These are phyloP conservation scores for Hanseniaspora occidentalis DNA, from an alignment of 805 yeast species.

Conservation along the genomic window DNA sequence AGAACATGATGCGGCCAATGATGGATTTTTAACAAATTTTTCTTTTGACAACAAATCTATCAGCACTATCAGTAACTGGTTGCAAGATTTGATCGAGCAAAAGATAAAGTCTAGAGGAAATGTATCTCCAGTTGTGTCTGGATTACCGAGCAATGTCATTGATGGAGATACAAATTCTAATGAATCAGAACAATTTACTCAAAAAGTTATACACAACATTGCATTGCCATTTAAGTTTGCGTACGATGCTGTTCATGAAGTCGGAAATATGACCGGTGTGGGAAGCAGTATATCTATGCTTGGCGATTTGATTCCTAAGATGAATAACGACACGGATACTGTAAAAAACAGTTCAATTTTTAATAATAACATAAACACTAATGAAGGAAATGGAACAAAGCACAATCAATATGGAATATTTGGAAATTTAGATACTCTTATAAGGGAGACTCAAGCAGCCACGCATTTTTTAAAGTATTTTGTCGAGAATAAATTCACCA, in stretches of 20 bases:
- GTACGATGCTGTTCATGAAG: conserved; percentile 24
- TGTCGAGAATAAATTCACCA: not conserved
- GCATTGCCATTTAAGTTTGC: conserved; percentile 22
- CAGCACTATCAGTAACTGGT: conserved; percentile 21
- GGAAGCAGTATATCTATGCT: conserved; percentile 20
- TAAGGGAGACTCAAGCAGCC: not conserved
- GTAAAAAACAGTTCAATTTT: not conserved
- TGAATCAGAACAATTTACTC: conserved; percentile 2
- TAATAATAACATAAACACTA: not conserved
- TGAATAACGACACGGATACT: not conserved
- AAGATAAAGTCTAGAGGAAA: conserved; percentile 1
- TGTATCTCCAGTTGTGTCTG: no score
- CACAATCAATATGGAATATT: conserved; percentile 4
- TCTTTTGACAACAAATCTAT: conserved; percentile 13
- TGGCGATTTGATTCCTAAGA: conserved; percentile 18
- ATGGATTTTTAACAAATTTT: conserved; percentile 17
- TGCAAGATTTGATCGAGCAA: conserved; percentile 13
- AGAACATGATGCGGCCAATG: not conserved
- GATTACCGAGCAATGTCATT: no score
- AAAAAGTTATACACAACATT: conserved; percentile 19
- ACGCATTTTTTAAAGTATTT: not conserved
- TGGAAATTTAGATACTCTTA: no score
- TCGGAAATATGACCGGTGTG: conserved; percentile 23
- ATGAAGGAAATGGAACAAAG: not conserved
- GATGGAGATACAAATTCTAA: no score